Evolutionary conservation across 371 early-diverging fungal genomes (phyloP), one percentile per base, ranked within the genome.

Genomic region (Zopfochytrium polystomum): DNA sequence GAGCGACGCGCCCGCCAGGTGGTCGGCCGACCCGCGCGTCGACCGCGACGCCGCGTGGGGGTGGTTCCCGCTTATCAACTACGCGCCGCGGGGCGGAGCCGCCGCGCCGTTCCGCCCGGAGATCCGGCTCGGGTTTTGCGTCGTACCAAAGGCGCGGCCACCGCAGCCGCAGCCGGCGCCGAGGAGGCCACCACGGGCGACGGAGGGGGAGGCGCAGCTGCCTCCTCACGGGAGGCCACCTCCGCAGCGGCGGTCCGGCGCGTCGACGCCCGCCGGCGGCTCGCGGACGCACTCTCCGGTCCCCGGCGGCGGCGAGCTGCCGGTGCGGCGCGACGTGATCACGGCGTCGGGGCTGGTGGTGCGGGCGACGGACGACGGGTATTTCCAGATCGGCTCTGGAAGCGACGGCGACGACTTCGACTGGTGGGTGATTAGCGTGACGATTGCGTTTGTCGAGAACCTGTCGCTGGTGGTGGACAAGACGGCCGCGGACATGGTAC

Each of bases 391-490:
- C 35, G 79, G 77, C 26, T 35, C 49, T 33, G 65, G 66, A 3
- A 57, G 65, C 0, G 54, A 48, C 3, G 27, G 55, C 23, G n/a
- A n/a, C n/a, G n/a, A n/a, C n/a, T n/a, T n/a, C n/a, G n/a, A n/a
- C n/a, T n/a, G n/a, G n/a, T 75, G 63, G 64, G 48, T 62, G 3
- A 45, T 74, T 4, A 70, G 64, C 46, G 52, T 80, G 47, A 76
- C 80, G 0, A 70, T 80, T 18, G 72, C 76, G 11, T 75, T 76
- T 64, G 78, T 73, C 29, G 72, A 77, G 50, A 58, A 75, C 61
- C 66, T 80, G n/a, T 30, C 53, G 4, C 48, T 72, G 2, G 57
- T 80, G 38, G 22, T 31, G n/a, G 11, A 38, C 47, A 9, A 47
- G 49, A 25, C 2, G 3, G 4, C 38, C 38, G 9, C n/a, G 38